Conservation (phyloP, 768 basidiomycete genomes). For the Termitomyces sp. region DNA sequence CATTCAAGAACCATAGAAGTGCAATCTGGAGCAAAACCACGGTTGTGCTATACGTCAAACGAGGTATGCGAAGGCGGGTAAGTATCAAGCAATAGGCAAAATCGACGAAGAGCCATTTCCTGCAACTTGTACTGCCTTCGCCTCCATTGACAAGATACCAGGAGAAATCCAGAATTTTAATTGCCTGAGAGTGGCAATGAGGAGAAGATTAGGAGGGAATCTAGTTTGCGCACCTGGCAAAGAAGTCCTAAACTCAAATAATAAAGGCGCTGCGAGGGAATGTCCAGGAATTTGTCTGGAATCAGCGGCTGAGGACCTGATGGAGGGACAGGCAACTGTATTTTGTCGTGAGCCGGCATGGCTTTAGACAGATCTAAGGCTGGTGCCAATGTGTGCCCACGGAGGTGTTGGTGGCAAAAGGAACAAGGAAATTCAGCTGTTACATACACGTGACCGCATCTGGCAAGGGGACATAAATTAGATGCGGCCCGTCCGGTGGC, state of each 20-base stretch:
- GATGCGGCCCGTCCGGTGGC: background rate
- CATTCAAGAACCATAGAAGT: constrained; percentile 57
- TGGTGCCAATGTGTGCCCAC: background rate
- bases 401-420: background rate
- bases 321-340: constrained; percentile 1
- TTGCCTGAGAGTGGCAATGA: constrained; percentile 39
- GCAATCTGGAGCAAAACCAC: constrained; percentile 58
- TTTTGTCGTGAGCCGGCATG: constrained; percentile 17
- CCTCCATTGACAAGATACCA: constrained; percentile 45
- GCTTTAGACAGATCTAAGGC: background rate
- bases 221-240: constrained; percentile 52
- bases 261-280: constrained; percentile 78
- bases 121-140: constrained; percentile 36
- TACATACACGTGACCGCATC: constrained; percentile 12
- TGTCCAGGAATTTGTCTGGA: constrained; percentile 66
- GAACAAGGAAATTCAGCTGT: no score
- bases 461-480: background rate
- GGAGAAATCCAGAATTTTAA: constrained; percentile 71
- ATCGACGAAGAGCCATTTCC: constrained; percentile 74
- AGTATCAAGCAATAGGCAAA: constrained; percentile 52
- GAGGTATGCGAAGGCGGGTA: constrained; percentile 64
- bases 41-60: constrained; percentile 61
- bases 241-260: constrained; percentile 69
- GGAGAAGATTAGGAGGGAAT: background rate
- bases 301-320: constrained; percentile 42